Percentiles rank a stretch among this genome's conserved stretches.
phyloP scores from a whole-genome alignment of 495 filamentous ascomycete genomes.

The Chaetomidium leptoderma region DNA sequence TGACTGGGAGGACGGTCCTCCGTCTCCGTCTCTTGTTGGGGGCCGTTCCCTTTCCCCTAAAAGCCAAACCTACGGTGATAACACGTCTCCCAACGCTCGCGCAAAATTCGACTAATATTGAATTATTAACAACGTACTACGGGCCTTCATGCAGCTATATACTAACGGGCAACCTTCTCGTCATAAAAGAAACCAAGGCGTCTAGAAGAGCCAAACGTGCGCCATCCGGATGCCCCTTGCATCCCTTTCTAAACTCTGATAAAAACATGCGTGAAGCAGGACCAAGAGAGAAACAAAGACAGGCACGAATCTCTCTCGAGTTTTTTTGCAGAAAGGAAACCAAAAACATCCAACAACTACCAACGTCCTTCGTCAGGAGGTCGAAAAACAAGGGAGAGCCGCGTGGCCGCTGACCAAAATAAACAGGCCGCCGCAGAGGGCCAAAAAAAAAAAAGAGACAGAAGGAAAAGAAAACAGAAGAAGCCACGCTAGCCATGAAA shows the following conservation, averaged over 20 bases:
- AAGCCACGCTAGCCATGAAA: not conserved
- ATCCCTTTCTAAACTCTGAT: constrained; percentile 12
- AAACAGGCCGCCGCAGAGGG: too few species aligned
- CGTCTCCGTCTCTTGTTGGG: too few species aligned
- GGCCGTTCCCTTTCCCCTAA: too few species aligned
- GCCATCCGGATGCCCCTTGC: constrained; percentile 16
- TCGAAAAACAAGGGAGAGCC: not conserved
- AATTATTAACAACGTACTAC: constrained; percentile 10
- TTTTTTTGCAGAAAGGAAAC: not conserved
- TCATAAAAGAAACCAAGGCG: constrained; percentile 9
- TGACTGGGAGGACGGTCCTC: too few species aligned
- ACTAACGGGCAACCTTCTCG: constrained; percentile 4
- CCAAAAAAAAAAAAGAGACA: not conserved
- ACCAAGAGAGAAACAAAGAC: constrained; percentile 3
- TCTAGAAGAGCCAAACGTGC: constrained; percentile 14
- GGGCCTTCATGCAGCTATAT: constrained; percentile 9
- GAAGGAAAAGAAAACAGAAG: not conserved
- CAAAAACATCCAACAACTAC: not conserved
- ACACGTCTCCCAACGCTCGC: too few species aligned
- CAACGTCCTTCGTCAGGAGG: not conserved
- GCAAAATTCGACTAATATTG: not conserved
- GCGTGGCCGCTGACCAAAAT: not conserved
- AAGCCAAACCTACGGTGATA: too few species aligned
- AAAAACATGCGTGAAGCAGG: constrained; percentile 8
- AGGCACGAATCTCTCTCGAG: not conserved